Evolutionary conservation across 1,284 basidiomycete species (phyloP).

Genomic region (Fistulinella cinereoalba): DNA sequence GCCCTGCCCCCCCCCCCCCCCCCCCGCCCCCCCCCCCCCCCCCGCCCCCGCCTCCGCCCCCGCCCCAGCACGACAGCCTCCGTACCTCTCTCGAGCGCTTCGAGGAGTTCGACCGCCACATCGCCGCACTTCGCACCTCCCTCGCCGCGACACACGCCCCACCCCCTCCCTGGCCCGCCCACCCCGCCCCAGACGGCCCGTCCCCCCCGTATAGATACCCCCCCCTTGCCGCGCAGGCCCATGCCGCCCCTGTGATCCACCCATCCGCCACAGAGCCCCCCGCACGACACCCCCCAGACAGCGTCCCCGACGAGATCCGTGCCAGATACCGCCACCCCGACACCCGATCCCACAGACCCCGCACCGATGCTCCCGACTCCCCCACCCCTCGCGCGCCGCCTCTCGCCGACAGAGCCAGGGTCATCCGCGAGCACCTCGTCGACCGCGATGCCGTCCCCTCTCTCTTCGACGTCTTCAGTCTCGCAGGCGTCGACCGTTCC

Average conservation of each 20-base stretch:
- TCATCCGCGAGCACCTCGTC: constrained; percentile 19
- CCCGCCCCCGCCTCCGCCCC: constrained; percentile 16
- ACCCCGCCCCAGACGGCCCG: constrained; percentile 19
- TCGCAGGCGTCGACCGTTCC: too few species aligned
- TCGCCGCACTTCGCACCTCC: constrained; percentile 43
- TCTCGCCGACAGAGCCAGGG: constrained; percentile 12
- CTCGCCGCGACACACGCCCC: constrained; percentile 34
- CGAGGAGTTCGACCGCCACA: constrained; percentile 50
- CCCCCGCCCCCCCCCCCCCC: constrained; percentile 13
- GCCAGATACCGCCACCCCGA: too few species aligned
- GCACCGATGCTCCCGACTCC: too few species aligned
- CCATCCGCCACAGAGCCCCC: too few species aligned
- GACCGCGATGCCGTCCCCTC: constrained; percentile 27
- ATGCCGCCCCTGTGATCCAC: too few species aligned
- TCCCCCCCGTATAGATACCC: constrained; percentile 10
- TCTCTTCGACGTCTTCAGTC: constrained; percentile 29
- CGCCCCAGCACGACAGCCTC: constrained; percentile 41
- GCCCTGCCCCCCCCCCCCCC: constrained; percentile 24
- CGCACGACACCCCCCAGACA: too few species aligned
- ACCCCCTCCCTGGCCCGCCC: constrained; percentile 32
- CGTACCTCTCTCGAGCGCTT: constrained; percentile 51
- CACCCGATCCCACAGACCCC: too few species aligned
- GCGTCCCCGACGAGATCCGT: too few species aligned
- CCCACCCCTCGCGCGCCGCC: too few species aligned
- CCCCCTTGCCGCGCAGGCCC: too few species aligned